Evolutionary conservation across 2,329 filamentous ascomycete species (phyloP), one percentile per base, ranked within the genome.

Genomic region (Fusarium sp.): DNA sequence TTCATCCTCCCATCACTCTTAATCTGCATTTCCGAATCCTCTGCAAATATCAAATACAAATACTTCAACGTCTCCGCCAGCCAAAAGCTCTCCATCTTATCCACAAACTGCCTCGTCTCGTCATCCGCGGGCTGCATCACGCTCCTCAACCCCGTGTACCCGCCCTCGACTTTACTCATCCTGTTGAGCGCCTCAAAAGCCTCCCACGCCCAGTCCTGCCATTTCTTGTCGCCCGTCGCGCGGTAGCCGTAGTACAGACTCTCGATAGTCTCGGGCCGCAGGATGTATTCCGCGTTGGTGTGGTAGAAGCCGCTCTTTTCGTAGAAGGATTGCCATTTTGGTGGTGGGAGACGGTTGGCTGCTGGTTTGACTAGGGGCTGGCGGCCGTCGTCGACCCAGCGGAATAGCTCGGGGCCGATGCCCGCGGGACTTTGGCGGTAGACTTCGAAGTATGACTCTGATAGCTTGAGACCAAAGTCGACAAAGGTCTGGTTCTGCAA

Each of bases 41-140:
- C 68, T 0, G 68, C 50, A 30, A 71, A 71, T 6, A 65, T 70
- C 26, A 71, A 7, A 20, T 71, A 71, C 24, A 71, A 28, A 28
- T 71, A 71, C n/a, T 71, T 71, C 30, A 71, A 14, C 6, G 65
- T 71, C 39, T 71, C 69, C 0, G 68, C 68, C 5, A 71, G 41
- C 68, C 68, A 71, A 17, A 71, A 71, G 4, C 68, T 71, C 39
- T 71, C 68, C 68, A 71, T 71, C 48, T 71, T 71, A 3, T 71
- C 68, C 0, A 71, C 44, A 9, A 50, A 19, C 20, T 64, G 24
- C 1, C 22, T 22, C 5, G 41, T 39, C 1, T 55, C 39, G 15
- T 62, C 60, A 1, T 66, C 50, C 1, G 10, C 37, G 0, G 40
- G 59, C 33, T 44, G 53, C 62, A 71, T 71, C 1, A 65, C 58